Percentiles rank a stretch among this genome's conserved stretches.
phyloP scores from a whole-genome alignment of 148 eudicot species.

The Nepenthes gracilis region DNA sequence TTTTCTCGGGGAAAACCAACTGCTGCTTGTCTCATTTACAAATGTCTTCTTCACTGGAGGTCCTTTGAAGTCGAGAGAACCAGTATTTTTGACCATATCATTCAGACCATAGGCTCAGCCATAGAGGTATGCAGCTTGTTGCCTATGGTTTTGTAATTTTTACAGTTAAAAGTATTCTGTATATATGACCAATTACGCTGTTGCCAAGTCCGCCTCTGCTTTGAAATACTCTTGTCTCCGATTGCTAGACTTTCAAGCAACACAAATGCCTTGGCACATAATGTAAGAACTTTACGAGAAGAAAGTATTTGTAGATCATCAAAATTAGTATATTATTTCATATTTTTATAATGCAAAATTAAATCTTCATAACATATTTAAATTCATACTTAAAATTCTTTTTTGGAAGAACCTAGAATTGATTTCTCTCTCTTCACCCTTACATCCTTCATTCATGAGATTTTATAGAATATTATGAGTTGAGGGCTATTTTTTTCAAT shows the following conservation, averaged over 20 bases:
- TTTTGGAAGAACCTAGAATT: no score
- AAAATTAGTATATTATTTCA: no score
- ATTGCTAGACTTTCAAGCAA: background rate
- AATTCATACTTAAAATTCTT: no score
- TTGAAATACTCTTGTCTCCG: background rate
- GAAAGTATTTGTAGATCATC: no score
- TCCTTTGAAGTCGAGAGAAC: conserved; percentile 98
- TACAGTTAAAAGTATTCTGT: background rate
- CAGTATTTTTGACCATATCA: conserved; percentile 80
- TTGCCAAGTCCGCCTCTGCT: background rate
- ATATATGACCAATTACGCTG: background rate
- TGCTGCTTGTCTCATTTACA: conserved; percentile 89
- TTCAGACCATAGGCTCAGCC: conserved; percentile 77
- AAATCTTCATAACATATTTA: no score
- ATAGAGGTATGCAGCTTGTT: conserved; percentile 47
- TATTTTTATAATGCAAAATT: no score
- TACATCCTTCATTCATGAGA: no score
- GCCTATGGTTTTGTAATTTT: background rate
- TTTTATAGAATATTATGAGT: no score
- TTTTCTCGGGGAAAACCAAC: conserved; percentile 86
- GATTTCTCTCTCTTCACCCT: no score
- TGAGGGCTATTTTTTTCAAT: no score
- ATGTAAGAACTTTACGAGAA: no score
- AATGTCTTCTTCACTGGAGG: conserved; percentile 96
- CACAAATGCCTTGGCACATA: background rate